phyloP scores from a whole-genome alignment of 495 filamentous ascomycete species.

The Elasticomyces elasticus region DNA sequence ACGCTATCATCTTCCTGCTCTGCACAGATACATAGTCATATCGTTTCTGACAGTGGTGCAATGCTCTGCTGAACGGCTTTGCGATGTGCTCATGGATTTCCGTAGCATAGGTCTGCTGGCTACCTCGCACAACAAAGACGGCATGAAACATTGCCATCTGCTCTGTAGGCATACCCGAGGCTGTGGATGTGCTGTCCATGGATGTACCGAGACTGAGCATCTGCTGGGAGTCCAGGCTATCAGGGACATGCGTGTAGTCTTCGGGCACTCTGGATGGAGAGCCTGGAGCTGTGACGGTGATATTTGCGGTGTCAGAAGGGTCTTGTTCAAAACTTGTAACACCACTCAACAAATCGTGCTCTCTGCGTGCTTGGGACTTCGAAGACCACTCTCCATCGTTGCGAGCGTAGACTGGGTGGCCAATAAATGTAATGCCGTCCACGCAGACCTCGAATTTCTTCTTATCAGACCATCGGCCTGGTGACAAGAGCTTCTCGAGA shows the following conservation, averaged over 20 bases:
- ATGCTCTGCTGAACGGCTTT: conserved; percentile 77
- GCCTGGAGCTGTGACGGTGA: conserved; percentile 3
- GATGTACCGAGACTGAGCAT: conserved; percentile 26
- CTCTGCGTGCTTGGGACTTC: neutral
- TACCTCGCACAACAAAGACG: conserved; percentile 78
- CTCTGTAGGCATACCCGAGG: conserved; percentile 29
- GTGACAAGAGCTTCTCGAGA: conserved; percentile 75
- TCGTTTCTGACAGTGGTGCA: conserved; percentile 83
- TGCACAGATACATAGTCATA: conserved; percentile 83
- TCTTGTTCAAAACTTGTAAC: neutral
- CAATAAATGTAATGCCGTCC: conserved; percentile 74
- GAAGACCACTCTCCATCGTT: conserved; percentile 68
- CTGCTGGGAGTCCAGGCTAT: conserved; percentile 28
- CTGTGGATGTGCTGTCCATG: conserved; percentile 29
- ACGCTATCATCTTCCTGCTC: conserved; percentile 60
- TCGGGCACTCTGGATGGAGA: conserved; percentile 22
- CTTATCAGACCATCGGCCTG: conserved; percentile 71
- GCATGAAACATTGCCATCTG: conserved; percentile 94
- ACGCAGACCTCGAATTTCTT: conserved; percentile 76
- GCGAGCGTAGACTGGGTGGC: conserved; percentile 77
- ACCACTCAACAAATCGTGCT: neutral
- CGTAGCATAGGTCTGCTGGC: conserved; percentile 50
- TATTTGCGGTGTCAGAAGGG: neutral
- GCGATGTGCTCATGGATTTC: conserved; percentile 74
- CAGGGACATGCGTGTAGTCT: conserved; percentile 28